Evolutionary conservation across 495 filamentous ascomycete species (phyloP).

Genomic region (Gamarada debralockiae): DNA sequence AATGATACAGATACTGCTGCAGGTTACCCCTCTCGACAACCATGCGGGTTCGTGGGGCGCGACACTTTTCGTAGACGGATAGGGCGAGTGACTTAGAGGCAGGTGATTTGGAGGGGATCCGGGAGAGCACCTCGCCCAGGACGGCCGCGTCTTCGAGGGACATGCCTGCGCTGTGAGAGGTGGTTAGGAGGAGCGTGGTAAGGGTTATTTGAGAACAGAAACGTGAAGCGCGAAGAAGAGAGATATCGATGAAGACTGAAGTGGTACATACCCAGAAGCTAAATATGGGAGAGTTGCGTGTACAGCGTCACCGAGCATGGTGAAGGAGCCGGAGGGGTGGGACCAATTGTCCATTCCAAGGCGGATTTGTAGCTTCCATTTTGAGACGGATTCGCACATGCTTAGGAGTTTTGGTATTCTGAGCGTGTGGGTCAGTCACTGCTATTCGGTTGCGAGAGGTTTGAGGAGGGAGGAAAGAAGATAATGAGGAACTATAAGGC

Average conservation of each 20-base stretch:
- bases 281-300: slow-evolving; percentile 68
- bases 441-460: background rate
- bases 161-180: slow-evolving; percentile 14
- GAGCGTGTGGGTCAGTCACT: background rate
- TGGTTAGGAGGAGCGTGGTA: background rate
- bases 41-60: slow-evolving; percentile 47
- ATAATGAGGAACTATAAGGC: no score
- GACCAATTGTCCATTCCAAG: slow-evolving; percentile 52
- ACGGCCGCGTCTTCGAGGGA: slow-evolving; percentile 44
- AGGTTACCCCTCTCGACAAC: slow-evolving; percentile 49
- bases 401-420: slow-evolving; percentile 40
- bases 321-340: slow-evolving; percentile 50
- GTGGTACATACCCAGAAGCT: slow-evolving; percentile 9
- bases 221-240: background rate
- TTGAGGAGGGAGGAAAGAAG: background rate
- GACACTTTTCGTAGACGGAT: slow-evolving; percentile 48
- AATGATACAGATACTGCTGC: slow-evolving; percentile 52
- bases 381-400: slow-evolving; percentile 53
- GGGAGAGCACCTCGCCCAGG: slow-evolving; percentile 35
- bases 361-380: slow-evolving; percentile 66
- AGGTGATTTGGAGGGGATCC: slow-evolving; percentile 21
- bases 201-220: background rate
- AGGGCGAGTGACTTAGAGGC: slow-evolving; percentile 42
- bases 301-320: slow-evolving; percentile 63
- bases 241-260: no score